Evolutionary conservation across 768 basidiomycete genomes (phyloP), one percentile per base, ranked within the genome.

Genomic region (Suillus alpinus): DNA sequence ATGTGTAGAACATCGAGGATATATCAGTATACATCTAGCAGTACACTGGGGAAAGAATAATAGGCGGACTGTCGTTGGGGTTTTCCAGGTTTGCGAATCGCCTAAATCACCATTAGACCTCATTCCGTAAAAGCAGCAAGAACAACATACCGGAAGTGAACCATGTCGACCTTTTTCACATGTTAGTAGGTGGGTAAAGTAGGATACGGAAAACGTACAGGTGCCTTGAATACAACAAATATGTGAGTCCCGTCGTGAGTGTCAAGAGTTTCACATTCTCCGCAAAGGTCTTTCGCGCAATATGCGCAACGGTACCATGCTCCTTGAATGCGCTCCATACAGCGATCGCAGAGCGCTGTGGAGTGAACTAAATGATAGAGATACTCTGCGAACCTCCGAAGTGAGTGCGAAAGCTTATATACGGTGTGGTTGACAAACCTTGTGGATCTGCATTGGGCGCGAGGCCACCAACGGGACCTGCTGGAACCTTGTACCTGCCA

Each of bases 301-400:
- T 94, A 92, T 4, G 86, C 93, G 68, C 95, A 98, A 65, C 90
- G 84, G 74, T 88, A 91, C 95, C 95, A 98, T 65, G 86, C 84
- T 16, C 95, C 95, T n/a, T 79, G 76, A 58, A 97, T 95, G 55
- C 80, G 82, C 29, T 80, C 82, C 79, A 94, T 85, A 71, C 95
- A 95, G 49, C 87, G 84, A 75, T 98, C 95, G 66, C 95, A 98
- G 6, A 94, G 73, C 6, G 94, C 90, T 23, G 82, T 76, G 4
- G 77, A 68, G 70, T 95, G 92, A 47, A 79, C 67, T 18, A 95
- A 78, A 37, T 76, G 70, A 16, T 73, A 73, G 12, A 94, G 78
- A 72, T 93, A 92, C 43, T 77, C 90, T 92, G 65, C 26, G 31
- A 9, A 43, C 9, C 36, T 41, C n/a, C 0, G n/a, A 20, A 57